Percentiles rank a stretch among this genome's conserved stretches.
These are phyloP conservation scores for Kwoniella bestiolae DNA, from an alignment of 768 basidiomycete species.

Conservation along the genomic window DNA sequence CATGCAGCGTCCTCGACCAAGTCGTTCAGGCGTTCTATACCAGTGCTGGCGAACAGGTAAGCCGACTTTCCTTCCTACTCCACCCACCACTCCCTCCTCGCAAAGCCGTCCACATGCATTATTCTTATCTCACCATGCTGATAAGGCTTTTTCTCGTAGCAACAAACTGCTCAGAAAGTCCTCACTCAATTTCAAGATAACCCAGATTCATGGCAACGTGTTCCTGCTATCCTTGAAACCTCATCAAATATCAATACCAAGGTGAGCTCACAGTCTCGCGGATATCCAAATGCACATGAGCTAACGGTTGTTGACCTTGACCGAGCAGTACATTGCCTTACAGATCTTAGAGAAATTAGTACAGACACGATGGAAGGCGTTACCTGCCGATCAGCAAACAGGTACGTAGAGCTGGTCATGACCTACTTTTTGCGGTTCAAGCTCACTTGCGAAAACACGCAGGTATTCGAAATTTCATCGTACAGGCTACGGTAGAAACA, in stretches of 20 bases:
- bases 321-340: constrained; percentile 84
- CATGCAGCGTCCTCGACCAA: constrained; percentile 74
- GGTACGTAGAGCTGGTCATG: constrained; percentile 63
- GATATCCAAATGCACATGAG: too few relatives aligned
- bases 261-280: too few relatives aligned
- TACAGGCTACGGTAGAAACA: constrained; percentile 87
- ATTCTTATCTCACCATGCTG: not conserved
- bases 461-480: constrained; percentile 96
- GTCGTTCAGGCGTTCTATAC: constrained; percentile 92
- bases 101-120: not conserved
- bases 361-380: constrained; percentile 89
- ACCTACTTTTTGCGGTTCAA: too few relatives aligned
- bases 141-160: constrained; percentile 62
- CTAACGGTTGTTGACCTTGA: not conserved
- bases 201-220: constrained; percentile 95
- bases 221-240: constrained; percentile 87
- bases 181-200: constrained; percentile 95
- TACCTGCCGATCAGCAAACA: constrained; percentile 91
- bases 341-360: constrained; percentile 97
- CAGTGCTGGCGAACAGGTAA: constrained; percentile 79
- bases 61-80: constrained; percentile 22
- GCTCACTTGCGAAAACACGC: not conserved
- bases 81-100: not conserved
- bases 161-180: constrained; percentile 90
- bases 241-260: constrained; percentile 82